Conservation (phyloP, 805 yeast species). For the Candida mattraensis region DNA sequence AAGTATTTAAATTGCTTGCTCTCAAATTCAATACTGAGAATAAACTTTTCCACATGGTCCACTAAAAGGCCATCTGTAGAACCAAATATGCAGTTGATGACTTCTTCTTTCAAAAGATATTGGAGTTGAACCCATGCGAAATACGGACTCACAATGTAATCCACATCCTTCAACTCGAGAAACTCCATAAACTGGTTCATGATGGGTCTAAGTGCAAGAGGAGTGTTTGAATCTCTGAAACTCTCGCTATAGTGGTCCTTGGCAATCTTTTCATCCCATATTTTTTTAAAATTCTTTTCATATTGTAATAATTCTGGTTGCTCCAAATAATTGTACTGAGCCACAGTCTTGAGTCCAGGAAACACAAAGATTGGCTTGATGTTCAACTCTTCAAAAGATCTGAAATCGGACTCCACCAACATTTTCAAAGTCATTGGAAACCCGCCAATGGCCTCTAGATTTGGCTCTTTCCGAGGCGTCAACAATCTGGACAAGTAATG, state of each 20-base stretch:
- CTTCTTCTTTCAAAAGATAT: conserved; percentile 55
- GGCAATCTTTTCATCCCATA: conserved; percentile 42
- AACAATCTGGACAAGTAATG: conserved; percentile 69
- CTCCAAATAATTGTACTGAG: conserved; percentile 29
- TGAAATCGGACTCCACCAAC: conserved; percentile 61
- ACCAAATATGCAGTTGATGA: conserved; percentile 77
- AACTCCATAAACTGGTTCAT: conserved; percentile 55
- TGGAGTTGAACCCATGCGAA: conserved; percentile 78
- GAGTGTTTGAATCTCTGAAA: conserved; percentile 53
- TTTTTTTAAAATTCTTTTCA: conserved; percentile 44
- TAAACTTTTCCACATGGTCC: conserved; percentile 61
- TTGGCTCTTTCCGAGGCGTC: conserved; percentile 64
- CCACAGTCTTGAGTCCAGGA: conserved; percentile 56
- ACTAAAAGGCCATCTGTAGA: conserved; percentile 76
- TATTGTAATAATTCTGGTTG: conserved; percentile 31
- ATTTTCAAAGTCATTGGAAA: conserved; percentile 62
- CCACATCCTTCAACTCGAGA: conserved; percentile 55
- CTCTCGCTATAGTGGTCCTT: conserved; percentile 40
- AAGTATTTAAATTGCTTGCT: conserved; percentile 66
- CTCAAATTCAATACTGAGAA: conserved; percentile 68
- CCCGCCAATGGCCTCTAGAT: conserved; percentile 77
- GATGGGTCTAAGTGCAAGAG: conserved; percentile 50
- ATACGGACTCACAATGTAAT: conserved; percentile 80
- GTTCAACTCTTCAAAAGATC: conserved; percentile 54
- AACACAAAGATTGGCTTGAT: conserved; percentile 82